Percentiles rank a stretch among this genome's conserved stretches.
Evolutionary conservation across 1,284 basidiomycete species (phyloP).

Genomic region (Cryptococcus neoformans): DNA sequence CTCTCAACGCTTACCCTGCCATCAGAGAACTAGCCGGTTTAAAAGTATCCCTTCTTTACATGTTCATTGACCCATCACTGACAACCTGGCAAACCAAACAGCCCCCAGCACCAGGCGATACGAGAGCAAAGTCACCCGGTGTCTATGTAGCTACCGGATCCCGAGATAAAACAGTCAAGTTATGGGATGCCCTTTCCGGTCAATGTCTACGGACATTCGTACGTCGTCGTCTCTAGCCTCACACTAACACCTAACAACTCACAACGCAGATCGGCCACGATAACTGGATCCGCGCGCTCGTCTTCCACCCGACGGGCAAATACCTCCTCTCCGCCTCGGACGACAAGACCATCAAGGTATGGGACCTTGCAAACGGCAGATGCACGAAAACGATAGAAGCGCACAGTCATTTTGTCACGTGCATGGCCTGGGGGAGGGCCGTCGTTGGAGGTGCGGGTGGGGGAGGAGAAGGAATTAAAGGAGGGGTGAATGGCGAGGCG

Average conservation of each 20-base stretch:
- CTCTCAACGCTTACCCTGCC: constrained; percentile 65
- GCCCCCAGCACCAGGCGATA: constrained; percentile 30
- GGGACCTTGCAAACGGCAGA: constrained; percentile 74
- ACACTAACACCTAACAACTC: too few species aligned
- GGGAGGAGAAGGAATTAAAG: constrained; percentile 48
- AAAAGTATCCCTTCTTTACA: constrained; percentile 51
- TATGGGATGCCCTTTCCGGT: constrained; percentile 80
- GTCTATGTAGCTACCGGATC: constrained; percentile 75
- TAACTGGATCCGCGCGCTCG: constrained; percentile 78
- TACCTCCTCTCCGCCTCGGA: constrained; percentile 82
- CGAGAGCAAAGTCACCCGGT: constrained; percentile 49
- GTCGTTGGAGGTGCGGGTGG: constrained; percentile 40
- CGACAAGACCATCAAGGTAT: constrained; percentile 84
- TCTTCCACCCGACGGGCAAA: constrained; percentile 83
- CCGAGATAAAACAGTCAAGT: constrained; percentile 79
- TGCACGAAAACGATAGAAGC: constrained; percentile 82
- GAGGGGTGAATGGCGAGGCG: constrained; percentile 12
- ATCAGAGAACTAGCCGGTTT: constrained; percentile 75
- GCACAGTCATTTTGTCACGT: constrained; percentile 79
- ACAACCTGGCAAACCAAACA: too few species aligned
- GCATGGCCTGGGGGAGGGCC: constrained; percentile 75
- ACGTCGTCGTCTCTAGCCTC: constrained; percentile 24
- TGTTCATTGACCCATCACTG: too few species aligned
- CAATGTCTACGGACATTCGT: constrained; percentile 67
- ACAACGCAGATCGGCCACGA: constrained; percentile 64